These are phyloP conservation scores for Dothistroma septosporum DNA, from an alignment of 2,329 filamentous ascomycete species.

Conservation along the genomic window DNA sequence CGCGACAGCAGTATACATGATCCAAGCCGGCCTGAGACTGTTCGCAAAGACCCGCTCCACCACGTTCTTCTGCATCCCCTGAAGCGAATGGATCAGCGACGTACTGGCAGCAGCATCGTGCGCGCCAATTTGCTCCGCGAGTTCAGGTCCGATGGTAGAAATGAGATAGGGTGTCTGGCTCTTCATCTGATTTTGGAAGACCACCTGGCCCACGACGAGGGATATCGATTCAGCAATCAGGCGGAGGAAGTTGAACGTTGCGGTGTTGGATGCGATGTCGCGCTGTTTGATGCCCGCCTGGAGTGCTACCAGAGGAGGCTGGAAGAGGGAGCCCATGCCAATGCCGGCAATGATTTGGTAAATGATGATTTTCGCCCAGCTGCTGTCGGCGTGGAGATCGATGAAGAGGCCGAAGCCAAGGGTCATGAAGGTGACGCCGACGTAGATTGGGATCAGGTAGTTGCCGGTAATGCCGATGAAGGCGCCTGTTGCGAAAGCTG, in stretches of 20 bases:
- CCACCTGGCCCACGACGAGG: too few relatives aligned
- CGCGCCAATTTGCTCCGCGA: too few relatives aligned
- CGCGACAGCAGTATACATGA: too few relatives aligned
- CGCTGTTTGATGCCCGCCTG: constrained; percentile 46
- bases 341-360: constrained; percentile 50
- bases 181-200: too few relatives aligned
- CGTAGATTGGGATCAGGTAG: constrained; percentile 46
- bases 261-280: constrained; percentile 50
- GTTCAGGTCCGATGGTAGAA: neutral
- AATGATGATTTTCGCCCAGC: constrained; percentile 42
- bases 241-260: constrained; percentile 48
- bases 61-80: too few relatives aligned
- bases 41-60: too few relatives aligned
- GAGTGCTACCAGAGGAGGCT: constrained; percentile 53
- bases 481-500: constrained; percentile 45
- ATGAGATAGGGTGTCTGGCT: neutral
- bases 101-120: too few relatives aligned
- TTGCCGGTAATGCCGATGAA: constrained; percentile 49
- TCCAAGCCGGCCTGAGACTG: too few relatives aligned
- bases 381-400: constrained; percentile 36
- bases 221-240: too few relatives aligned
- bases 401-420: constrained; percentile 49
- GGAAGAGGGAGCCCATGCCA: constrained; percentile 52
- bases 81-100: too few relatives aligned
- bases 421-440: constrained; percentile 40